Percentiles rank a stretch among this genome's conserved stretches.
These are phyloP conservation scores for Ormosia emarginata DNA, from an alignment of 306 rosid genomes.

Conservation along the genomic window DNA sequence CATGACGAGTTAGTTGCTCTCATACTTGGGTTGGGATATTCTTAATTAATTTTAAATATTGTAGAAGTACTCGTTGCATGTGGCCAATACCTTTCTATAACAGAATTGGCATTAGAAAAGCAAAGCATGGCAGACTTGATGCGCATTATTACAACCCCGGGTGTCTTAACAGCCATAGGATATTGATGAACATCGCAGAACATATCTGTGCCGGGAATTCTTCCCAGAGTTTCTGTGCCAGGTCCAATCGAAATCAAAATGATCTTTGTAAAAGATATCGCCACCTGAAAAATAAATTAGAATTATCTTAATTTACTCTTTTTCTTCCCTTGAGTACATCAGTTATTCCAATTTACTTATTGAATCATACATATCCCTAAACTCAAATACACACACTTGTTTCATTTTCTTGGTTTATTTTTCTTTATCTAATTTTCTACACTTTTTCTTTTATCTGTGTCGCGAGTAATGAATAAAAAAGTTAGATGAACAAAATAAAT, in stretches of 20 bases:
- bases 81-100: conserved; percentile 49
- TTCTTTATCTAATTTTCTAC: too few relatives aligned
- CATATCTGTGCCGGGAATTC: conserved; percentile 49
- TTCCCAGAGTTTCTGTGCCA: conserved; percentile 56
- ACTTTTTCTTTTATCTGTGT: too few relatives aligned
- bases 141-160: conserved; percentile 50
- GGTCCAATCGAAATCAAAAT: conserved; percentile 46
- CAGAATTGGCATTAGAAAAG: conserved; percentile 63
- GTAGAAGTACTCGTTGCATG: background rate
- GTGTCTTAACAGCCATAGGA: conserved; percentile 58
- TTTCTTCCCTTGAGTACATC: background rate
- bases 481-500: too few relatives aligned
- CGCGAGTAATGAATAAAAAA: too few relatives aligned
- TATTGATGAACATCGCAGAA: conserved; percentile 51
- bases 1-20: background rate
- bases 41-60: background rate
- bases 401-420: background rate
- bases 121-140: conserved; percentile 59
- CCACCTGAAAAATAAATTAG: conserved; percentile 35
- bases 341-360: background rate
- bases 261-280: conserved; percentile 55
- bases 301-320: background rate
- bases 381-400: background rate
- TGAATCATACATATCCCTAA: background rate
- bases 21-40: background rate